Conservation (phyloP, 345 rosid genomes). For the Melaleuca quinquenervia region DNA sequence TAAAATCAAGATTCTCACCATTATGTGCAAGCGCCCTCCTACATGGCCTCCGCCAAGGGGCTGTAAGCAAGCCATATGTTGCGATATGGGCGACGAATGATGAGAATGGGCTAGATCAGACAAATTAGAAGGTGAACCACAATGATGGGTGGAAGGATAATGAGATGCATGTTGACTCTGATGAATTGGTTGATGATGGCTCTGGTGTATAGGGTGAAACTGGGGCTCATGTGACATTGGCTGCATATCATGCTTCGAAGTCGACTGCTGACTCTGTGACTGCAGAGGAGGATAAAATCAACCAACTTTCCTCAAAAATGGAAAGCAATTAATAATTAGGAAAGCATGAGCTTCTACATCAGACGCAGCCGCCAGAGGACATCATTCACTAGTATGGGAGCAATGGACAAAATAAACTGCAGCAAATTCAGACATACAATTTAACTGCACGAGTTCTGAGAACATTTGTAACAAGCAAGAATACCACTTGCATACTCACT, state of each 20-base stretch:
- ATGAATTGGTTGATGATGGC: conserved; percentile 49
- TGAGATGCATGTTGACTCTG: conserved; percentile 51
- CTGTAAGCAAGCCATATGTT: conserved; percentile 79
- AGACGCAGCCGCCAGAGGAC: background rate
- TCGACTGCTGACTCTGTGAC: conserved; percentile 49
- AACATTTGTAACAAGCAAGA: background rate
- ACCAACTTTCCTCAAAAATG: background rate
- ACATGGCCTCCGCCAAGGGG: conserved; percentile 57
- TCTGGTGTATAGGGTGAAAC: conserved; percentile 61
- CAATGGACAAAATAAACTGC: background rate
- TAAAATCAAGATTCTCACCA: conserved; percentile 30
- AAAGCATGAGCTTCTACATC: background rate
- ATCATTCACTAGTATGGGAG: background rate
- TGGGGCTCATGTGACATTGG: conserved; percentile 53
- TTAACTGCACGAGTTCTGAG: background rate
- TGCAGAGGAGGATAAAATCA: conserved; percentile 9
- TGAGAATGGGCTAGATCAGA: conserved; percentile 58
- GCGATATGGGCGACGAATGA: conserved; percentile 65
- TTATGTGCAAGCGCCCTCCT: conserved; percentile 50
- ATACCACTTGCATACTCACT: background rate
- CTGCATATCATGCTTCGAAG: conserved; percentile 65
- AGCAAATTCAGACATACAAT: background rate
- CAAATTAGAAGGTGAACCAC: conserved; percentile 41
- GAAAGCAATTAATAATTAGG: background rate
- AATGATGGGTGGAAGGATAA: conserved; percentile 58